Evolutionary conservation across 176 grass and related monocot genomes (phyloP), one percentile per base, ranked within the genome.

Genomic region (Musa schizocarpa): DNA sequence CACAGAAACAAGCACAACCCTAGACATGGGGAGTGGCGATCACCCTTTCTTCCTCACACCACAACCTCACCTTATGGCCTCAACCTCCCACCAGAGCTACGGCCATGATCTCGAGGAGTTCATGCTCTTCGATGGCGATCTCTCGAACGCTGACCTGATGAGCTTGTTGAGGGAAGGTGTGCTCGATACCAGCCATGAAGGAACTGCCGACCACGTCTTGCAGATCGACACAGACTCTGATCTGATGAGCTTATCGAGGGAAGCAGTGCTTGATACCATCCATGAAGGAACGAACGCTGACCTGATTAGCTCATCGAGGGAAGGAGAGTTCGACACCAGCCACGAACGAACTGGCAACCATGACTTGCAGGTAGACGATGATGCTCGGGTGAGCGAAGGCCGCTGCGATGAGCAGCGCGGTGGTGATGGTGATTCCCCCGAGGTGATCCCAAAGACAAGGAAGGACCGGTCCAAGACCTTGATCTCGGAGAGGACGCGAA

Each of bases 381-480:
- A 62, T 17, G 57, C 57, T 43, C 34, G 4, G 34, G 34, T 43
- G 34, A 43, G 34, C 34, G 34, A 43, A 43, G 34, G 34, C 20
- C 17, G 17, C 20, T n/a, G 7, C 12, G 13, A 62, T 14, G 57
- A 76, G 56, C 20, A 63, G 16, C 24, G 70, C 55, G 71, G 19
- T 27, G 88, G 82, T 34, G 87, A 87, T 64, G 85, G 82, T 22
- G 78, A 84, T 58, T 81, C 80, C 17, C 80, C 23, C 5, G 43
- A 23, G 48, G 82, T 55, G 11, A 59, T 20, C 74, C 72, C 80
- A 54, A 77, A 81, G 82, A 85, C 75, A 80, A 69, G 85, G 82
- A 78, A 83, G 74, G 92, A 96, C 76, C 85, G 92, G 19, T 88
- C 89, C 3, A 92, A 92, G 89, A 92, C 92, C 2, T 77, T 90